phyloP scores from a whole-genome alignment of 1,284 basidiomycete species.

The Anthracocystis setariae region DNA sequence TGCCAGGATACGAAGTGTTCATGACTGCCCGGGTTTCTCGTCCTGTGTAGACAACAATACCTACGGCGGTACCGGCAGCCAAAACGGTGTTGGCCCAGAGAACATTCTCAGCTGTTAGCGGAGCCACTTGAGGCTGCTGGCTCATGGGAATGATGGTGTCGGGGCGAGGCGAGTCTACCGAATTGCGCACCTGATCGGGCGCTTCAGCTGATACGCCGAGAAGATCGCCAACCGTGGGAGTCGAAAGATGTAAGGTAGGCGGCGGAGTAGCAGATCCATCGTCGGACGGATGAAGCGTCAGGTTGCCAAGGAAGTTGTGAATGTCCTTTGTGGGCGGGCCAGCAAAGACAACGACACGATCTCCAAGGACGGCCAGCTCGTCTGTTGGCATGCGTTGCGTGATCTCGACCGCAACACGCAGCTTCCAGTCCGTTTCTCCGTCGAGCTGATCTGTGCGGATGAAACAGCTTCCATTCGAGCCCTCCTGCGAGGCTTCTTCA shows the following conservation, averaged over 20 bases:
- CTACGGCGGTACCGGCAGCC: slow-evolving; percentile 91
- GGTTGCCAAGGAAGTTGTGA: slow-evolving; percentile 91
- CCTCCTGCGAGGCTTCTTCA: slow-evolving; percentile 64
- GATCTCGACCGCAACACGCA: slow-evolving; percentile 85
- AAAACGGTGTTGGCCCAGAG: slow-evolving; percentile 98
- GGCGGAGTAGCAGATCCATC: slow-evolving; percentile 23
- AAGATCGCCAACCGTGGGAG: slow-evolving; percentile 68
- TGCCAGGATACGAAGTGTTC: slow-evolving; percentile 97
- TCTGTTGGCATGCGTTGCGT: slow-evolving; percentile 79
- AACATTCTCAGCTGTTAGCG: slow-evolving; percentile 84
- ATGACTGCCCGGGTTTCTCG: slow-evolving; percentile 96
- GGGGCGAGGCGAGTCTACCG: slow-evolving; percentile 25
- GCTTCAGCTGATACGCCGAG: slow-evolving; percentile 28
- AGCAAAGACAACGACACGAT: slow-evolving; percentile 71
- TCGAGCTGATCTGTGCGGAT: slow-evolving; percentile 97
- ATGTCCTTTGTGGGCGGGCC: slow-evolving; percentile 97
- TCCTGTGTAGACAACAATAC: slow-evolving; percentile 93
- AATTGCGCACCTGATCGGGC: slow-evolving; percentile 19
- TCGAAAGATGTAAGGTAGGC: slow-evolving; percentile 43
- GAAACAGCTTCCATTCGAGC: slow-evolving; percentile 90
- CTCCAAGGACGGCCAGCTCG: slow-evolving; percentile 74
- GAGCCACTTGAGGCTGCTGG: slow-evolving; percentile 59
- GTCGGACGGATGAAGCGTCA: slow-evolving; percentile 76
- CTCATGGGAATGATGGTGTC: slow-evolving; percentile 68
- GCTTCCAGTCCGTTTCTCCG: slow-evolving; percentile 99